A percentile compares a stretch with the other conserved stretches of the same genome.
phyloP scores from a whole-genome alignment of 768 basidiomycete species.

The Amanita brunnescens region DNA sequence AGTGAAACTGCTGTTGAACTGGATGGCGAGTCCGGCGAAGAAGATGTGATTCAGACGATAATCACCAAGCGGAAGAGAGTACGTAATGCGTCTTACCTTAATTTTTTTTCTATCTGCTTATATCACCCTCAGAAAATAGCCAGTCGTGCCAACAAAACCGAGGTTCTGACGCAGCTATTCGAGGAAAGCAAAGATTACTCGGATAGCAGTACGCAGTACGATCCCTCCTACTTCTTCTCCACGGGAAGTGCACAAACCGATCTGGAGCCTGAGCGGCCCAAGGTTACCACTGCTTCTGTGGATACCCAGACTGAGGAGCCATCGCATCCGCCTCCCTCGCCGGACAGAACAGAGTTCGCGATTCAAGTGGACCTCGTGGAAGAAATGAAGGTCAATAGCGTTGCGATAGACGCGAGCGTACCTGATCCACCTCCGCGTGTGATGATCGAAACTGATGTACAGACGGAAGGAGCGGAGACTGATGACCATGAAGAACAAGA shows the following conservation, averaged over 20 bases:
- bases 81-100: constrained; percentile 12
- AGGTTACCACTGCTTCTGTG: constrained; percentile 34
- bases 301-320: constrained; percentile 49
- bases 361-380: not conserved
- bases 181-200: constrained; percentile 70
- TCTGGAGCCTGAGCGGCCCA: constrained; percentile 32
- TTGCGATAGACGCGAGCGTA: not conserved
- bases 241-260: constrained; percentile 53
- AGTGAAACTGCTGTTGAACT: constrained; percentile 3
- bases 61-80: constrained; percentile 80
- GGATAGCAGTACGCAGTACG: constrained; percentile 67
- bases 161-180: constrained; percentile 28
- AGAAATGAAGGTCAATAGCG: not conserved
- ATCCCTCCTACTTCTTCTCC: constrained; percentile 42
- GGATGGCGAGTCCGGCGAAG: constrained; percentile 43
- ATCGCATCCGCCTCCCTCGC: constrained; percentile 20
- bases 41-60: constrained; percentile 80
- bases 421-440: constrained; percentile 23
- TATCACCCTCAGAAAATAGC: constrained; percentile 49
- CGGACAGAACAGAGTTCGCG: not conserved
- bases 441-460: constrained; percentile 50
- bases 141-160: constrained; percentile 44
- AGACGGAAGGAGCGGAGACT: constrained; percentile 45
- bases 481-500: constrained; percentile 37
- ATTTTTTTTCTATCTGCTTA: constrained; percentile 3